Evolutionary conservation across 2,329 filamentous ascomycete genomes (phyloP).

Genomic region (Ascochyta koolunga): DNA sequence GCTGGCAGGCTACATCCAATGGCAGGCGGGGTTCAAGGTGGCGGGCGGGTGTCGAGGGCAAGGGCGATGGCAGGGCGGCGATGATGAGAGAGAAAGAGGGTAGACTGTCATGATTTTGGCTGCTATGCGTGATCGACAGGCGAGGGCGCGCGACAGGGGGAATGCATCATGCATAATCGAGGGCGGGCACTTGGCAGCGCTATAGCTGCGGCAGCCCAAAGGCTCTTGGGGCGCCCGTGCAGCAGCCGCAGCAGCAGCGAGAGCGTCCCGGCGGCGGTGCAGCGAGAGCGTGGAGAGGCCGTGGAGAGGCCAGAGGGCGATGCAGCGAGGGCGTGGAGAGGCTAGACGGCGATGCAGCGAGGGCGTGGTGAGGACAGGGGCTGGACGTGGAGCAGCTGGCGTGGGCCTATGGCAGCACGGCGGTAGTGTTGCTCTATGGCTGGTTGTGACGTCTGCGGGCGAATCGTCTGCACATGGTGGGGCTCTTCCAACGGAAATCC

Average conservation of each 20-base stretch:
- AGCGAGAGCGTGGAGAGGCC: conserved; percentile 1
- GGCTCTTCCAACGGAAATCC: background rate
- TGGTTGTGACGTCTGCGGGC: conserved; percentile 10
- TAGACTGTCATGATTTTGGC: background rate
- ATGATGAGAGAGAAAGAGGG: conserved; percentile 3
- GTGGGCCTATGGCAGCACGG: conserved; percentile 3
- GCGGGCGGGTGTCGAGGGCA: background rate
- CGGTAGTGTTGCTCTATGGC: background rate
- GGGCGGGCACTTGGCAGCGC: background rate
- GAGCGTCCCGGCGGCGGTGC: too few relatives aligned
- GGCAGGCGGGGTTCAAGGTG: conserved; percentile 9
- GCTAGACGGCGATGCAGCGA: background rate
- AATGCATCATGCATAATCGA: too few relatives aligned
- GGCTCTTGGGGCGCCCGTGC: background rate
- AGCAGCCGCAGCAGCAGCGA: background rate
- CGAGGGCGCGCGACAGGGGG: conserved; percentile 39
- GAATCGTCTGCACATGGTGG: conserved; percentile 6
- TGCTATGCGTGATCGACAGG: conserved; percentile 23
- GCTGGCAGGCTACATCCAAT: conserved; percentile 24
- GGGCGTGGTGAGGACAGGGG: background rate
- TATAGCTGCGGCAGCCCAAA: conserved; percentile 2
- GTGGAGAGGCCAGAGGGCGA: conserved; percentile 3
- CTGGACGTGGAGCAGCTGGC: background rate
- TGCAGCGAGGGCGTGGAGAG: background rate
- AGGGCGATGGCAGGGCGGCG: background rate